These are phyloP conservation scores for Dipodascopsis uninucleata DNA, from an alignment of 805 yeast genomes.

Conservation along the genomic window DNA sequence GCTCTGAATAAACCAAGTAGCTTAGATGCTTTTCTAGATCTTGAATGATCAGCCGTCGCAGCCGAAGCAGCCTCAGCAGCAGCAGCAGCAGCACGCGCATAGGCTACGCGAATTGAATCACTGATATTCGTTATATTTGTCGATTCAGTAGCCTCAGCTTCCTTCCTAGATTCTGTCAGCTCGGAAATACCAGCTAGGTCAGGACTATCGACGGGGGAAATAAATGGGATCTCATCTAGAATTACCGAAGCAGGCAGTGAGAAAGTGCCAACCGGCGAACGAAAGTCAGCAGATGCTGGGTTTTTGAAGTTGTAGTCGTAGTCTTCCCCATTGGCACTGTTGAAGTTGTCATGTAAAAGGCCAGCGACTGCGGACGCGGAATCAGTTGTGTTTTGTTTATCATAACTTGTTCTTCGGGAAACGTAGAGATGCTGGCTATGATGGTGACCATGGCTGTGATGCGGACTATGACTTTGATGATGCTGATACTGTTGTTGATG, in stretches of 20 bases:
- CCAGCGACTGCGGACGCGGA: no score
- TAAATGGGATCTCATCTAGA: constrained; percentile 23
- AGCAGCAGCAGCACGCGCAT: constrained; percentile 13
- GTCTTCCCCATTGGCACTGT: no score
- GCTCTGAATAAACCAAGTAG: constrained; percentile 39
- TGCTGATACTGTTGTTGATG: no score
- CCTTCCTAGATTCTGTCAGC: neutral
- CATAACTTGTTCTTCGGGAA: no score
- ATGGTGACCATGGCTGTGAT: no score
- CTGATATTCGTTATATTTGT: neutral
- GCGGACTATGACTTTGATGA: no score
- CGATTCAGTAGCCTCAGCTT: neutral
- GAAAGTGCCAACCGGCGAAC: constrained; percentile 22
- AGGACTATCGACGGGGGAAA: constrained; percentile 29
- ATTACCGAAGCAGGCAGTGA: constrained; percentile 23
- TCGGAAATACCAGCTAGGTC: neutral
- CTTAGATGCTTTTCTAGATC: constrained; percentile 39
- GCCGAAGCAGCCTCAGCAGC: constrained; percentile 27
- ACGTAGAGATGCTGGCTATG: no score
- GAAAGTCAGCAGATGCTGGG: neutral
- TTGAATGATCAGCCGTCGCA: constrained; percentile 17
- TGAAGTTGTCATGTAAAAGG: no score
- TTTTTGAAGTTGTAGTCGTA: no score
- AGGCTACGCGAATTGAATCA: neutral
- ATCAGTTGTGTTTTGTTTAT: no score